Conservation (phyloP, 495 filamentous ascomycete genomes). For the Penicillium ucsense region DNA sequence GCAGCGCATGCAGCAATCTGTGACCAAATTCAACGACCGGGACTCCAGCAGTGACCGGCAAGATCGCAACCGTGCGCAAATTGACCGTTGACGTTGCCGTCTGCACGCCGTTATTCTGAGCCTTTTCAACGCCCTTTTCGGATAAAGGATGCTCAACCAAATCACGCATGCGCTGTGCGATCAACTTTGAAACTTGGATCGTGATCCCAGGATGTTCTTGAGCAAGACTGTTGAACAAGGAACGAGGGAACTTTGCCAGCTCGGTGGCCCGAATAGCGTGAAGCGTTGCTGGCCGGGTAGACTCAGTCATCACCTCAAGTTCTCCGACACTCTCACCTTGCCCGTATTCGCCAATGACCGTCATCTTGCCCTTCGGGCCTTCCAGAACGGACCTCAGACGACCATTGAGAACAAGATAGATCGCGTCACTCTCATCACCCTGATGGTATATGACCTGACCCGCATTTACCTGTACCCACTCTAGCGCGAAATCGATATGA, state of each 20-base stretch:
- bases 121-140: slow-evolving; percentile 53
- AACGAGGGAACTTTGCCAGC: slow-evolving; percentile 89
- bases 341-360: slow-evolving; percentile 85
- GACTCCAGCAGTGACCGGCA: slow-evolving; percentile 84
- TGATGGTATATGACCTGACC: slow-evolving; percentile 92
- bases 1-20: slow-evolving; percentile 75
- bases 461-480: slow-evolving; percentile 94
- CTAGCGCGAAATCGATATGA: slow-evolving; percentile 95
- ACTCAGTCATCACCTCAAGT: slow-evolving; percentile 94
- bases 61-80: slow-evolving; percentile 80
- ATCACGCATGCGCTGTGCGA: slow-evolving; percentile 87
- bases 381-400: slow-evolving; percentile 74
- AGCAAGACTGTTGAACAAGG: slow-evolving; percentile 92
- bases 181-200: slow-evolving; percentile 97
- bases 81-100: slow-evolving; percentile 82
- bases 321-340: slow-evolving; percentile 97
- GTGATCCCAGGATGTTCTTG: slow-evolving; percentile 97
- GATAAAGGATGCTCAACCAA: slow-evolving; percentile 71
- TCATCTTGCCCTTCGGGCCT: slow-evolving; percentile 67
- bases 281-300: slow-evolving; percentile 73
- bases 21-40: slow-evolving; percentile 93
- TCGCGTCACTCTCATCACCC: slow-evolving; percentile 92
- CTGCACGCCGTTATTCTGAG: slow-evolving; percentile 47
- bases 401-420: slow-evolving; percentile 95
- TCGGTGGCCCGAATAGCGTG: slow-evolving; percentile 97